Evolutionary conservation across 495 filamentous ascomycete species (phyloP).

Genomic region (Oidiodendron maius): DNA sequence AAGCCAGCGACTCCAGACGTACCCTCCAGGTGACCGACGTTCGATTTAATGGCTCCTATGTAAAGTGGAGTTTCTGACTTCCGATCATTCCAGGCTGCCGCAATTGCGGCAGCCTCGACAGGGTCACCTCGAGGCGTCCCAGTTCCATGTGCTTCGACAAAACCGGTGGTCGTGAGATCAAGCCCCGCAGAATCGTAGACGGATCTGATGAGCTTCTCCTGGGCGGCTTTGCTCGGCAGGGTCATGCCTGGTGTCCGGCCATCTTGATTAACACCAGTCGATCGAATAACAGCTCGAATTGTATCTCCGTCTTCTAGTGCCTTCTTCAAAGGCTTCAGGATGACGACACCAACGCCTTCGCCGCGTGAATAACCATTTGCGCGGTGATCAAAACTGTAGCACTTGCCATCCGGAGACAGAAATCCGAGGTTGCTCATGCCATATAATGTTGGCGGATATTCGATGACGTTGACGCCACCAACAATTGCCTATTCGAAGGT

Average conservation of each 20-base stretch:
- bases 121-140: slow-evolving; percentile 51
- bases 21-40: slow-evolving; percentile 54
- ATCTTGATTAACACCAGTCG: slow-evolving; percentile 53
- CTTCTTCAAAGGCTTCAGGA: slow-evolving; percentile 55
- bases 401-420: slow-evolving; percentile 38
- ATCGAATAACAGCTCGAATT: slow-evolving; percentile 57
- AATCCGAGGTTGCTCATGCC: slow-evolving; percentile 19
- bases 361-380: slow-evolving; percentile 64
- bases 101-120: slow-evolving; percentile 36
- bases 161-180: slow-evolving; percentile 36
- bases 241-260: slow-evolving; percentile 53
- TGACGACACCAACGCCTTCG: slow-evolving; percentile 53
- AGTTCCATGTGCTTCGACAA: slow-evolving; percentile 43
- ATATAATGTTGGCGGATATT: background rate
- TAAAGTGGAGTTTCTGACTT: slow-evolving; percentile 24
- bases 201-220: slow-evolving; percentile 46
- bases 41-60: slow-evolving; percentile 52
- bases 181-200: slow-evolving; percentile 43
- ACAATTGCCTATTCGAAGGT: background rate
- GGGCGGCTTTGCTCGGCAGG: slow-evolving; percentile 47
- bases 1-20: slow-evolving; percentile 49
- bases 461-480: slow-evolving; percentile 5
- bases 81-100: background rate
- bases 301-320: slow-evolving; percentile 51
- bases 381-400: slow-evolving; percentile 52